phyloP scores from a whole-genome alignment of 805 yeast species.

The Candida yuanshanica region DNA sequence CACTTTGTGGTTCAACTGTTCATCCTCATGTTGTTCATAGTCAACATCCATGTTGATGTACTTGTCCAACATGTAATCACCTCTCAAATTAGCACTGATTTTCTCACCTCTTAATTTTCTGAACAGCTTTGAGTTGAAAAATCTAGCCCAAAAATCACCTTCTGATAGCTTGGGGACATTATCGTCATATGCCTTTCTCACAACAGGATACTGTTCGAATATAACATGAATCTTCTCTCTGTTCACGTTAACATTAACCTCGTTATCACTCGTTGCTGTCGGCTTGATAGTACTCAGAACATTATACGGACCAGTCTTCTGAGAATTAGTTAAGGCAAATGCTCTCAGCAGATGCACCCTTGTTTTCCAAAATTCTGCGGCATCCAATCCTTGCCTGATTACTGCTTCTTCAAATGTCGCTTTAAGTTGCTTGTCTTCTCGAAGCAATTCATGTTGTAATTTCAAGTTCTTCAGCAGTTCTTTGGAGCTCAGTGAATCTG shows the following conservation, averaged over 20 bases:
- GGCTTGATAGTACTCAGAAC: constrained; percentile 92
- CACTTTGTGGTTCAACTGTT: constrained; percentile 40
- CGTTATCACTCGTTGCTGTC: constrained; percentile 86
- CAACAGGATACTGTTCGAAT: constrained; percentile 89
- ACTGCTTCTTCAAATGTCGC: constrained; percentile 84
- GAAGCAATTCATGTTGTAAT: constrained; percentile 71
- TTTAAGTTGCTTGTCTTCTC: constrained; percentile 64
- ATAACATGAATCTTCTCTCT: constrained; percentile 86
- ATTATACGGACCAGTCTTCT: constrained; percentile 88
- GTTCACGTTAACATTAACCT: constrained; percentile 88
- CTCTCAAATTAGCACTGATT: constrained; percentile 66
- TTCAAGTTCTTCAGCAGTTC: constrained; percentile 64
- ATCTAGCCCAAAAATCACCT: constrained; percentile 94
- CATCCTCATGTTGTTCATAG: constrained; percentile 39
- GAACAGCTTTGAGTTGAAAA: constrained; percentile 85
- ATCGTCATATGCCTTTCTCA: constrained; percentile 82
- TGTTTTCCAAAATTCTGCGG: constrained; percentile 83
- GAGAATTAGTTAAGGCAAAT: constrained; percentile 77
- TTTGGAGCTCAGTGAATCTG: constrained; percentile 46
- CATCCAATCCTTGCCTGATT: constrained; percentile 66
- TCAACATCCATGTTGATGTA: constrained; percentile 71
- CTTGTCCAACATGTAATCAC: constrained; percentile 80
- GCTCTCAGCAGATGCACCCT: constrained; percentile 76
- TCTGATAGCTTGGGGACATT: constrained; percentile 86
- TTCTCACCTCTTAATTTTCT: constrained; percentile 87